Evolutionary conservation across 2,329 filamentous ascomycete genomes (phyloP).

Genomic region (Trichophyton mentagrophytes): DNA sequence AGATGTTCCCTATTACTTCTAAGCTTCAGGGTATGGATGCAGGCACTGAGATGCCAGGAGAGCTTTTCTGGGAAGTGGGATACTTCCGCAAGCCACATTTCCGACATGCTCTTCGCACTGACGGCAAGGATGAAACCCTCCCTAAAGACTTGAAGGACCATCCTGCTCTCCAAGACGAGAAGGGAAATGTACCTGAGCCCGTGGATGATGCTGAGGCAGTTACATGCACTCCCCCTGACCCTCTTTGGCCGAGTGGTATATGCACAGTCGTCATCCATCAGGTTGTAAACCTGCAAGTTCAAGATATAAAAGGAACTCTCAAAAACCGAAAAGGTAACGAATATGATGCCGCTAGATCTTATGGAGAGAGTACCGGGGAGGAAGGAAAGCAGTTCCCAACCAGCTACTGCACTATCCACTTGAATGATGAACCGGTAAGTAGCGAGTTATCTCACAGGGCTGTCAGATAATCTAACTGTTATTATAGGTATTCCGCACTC

Average conservation of each 20-base stretch:
- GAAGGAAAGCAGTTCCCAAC: constrained; percentile 67
- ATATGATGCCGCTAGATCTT: constrained; percentile 74
- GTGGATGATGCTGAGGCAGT: constrained; percentile 83
- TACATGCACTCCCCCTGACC: constrained; percentile 80
- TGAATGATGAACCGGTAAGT: constrained; percentile 62
- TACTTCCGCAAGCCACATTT: constrained; percentile 89
- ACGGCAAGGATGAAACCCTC: constrained; percentile 69
- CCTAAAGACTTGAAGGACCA: constrained; percentile 61
- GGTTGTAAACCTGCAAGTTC: constrained; percentile 87
- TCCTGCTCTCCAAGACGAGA: constrained; percentile 74
- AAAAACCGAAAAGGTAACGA: constrained; percentile 74
- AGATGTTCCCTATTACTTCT: constrained; percentile 82
- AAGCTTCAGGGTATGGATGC: constrained; percentile 71
- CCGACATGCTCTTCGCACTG: constrained; percentile 67
- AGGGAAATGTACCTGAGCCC: constrained; percentile 58
- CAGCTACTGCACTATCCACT: constrained; percentile 82
- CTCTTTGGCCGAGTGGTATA: constrained; percentile 88
- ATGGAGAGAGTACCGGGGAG: constrained; percentile 78
- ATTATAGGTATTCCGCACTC: constrained; percentile 66
- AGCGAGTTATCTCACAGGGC: neutral
- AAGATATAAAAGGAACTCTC: constrained; percentile 65
- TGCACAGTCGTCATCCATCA: constrained; percentile 81
- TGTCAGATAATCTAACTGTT: constrained; percentile 8
- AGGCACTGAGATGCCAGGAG: constrained; percentile 78
- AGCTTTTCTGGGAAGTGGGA: constrained; percentile 91